A percentile compares a stretch with the other conserved stretches of the same genome.
These are phyloP conservation scores for Nemania sp. DNA, from an alignment of 2,329 filamentous ascomycete genomes.

Conservation along the genomic window DNA sequence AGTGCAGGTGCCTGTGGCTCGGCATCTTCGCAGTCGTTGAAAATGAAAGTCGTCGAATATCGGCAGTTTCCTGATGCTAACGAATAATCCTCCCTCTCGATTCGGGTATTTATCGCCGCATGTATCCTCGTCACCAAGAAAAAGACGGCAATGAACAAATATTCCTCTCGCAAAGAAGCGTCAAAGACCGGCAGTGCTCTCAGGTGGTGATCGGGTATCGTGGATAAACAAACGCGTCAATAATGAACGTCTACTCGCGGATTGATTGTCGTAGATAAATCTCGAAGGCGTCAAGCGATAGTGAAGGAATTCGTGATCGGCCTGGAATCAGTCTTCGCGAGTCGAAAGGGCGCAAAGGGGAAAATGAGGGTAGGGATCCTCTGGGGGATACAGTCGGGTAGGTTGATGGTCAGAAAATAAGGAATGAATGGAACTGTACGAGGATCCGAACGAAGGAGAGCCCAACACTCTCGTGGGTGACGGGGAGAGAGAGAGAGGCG, in stretches of 20 bases:
- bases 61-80: neutral
- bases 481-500: conserved; percentile 21
- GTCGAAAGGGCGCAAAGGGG: too few species aligned
- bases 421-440: conserved; percentile 35
- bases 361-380: conserved; percentile 34
- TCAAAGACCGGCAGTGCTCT: neutral
- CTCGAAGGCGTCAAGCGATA: conserved; percentile 27
- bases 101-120: conserved; percentile 9
- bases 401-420: conserved; percentile 23
- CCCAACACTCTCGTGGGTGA: conserved; percentile 22
- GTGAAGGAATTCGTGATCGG: conserved; percentile 16
- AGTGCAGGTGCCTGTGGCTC: conserved; percentile 35
- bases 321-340: conserved; percentile 18
- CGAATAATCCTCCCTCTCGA: conserved; percentile 1
- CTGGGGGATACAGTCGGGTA: conserved; percentile 31
- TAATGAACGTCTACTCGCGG: conserved; percentile 29
- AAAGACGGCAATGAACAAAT: conserved; percentile 3
- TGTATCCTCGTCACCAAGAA: conserved; percentile 2
- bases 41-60: neutral
- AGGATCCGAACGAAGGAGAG: conserved; percentile 22
- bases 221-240: conserved; percentile 11
- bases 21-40: conserved; percentile 17
- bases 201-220: neutral
- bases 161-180: neutral
- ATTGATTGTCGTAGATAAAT: conserved; percentile 28